Evolutionary conservation across 495 filamentous ascomycete genomes (phyloP).

Genomic region (Rostrohypoxylon terebratum): DNA sequence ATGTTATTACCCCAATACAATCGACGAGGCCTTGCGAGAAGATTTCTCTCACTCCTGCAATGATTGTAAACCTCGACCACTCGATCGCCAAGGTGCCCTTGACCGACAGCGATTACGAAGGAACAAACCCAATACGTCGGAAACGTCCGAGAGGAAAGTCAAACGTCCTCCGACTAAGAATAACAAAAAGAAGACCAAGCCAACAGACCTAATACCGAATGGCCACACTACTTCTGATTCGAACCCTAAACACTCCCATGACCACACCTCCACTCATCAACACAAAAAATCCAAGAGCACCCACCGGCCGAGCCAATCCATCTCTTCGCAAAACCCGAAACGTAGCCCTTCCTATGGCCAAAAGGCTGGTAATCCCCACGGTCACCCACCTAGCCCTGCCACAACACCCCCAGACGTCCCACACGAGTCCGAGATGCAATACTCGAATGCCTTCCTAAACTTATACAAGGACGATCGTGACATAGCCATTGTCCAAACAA

Average conservation of each 20-base stretch:
- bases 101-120: slow-evolving; percentile 65
- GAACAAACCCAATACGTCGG: slow-evolving; percentile 66
- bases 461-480: slow-evolving; percentile 72
- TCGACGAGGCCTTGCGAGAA: slow-evolving; percentile 75
- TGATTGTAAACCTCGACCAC: slow-evolving; percentile 79
- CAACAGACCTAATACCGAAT: slow-evolving; percentile 64
- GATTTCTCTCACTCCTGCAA: slow-evolving; percentile 81
- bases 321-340: slow-evolving; percentile 69
- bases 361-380: slow-evolving; percentile 53
- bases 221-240: slow-evolving; percentile 54
- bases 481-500: slow-evolving; percentile 67
- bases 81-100: slow-evolving; percentile 78
- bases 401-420: slow-evolving; percentile 67
- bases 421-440: slow-evolving; percentile 69
- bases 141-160: slow-evolving; percentile 66
- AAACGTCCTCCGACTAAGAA: slow-evolving; percentile 77
- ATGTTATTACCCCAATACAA: slow-evolving; percentile 85
- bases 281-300: slow-evolving; percentile 80
- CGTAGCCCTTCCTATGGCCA: slow-evolving; percentile 64
- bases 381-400: slow-evolving; percentile 65
- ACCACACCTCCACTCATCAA: slow-evolving; percentile 49
- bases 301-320: slow-evolving; percentile 78
- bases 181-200: slow-evolving; percentile 78
- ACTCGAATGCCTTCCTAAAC: slow-evolving; percentile 76
- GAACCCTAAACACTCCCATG: slow-evolving; percentile 53